These are phyloP conservation scores for Penicillium lividum DNA, from an alignment of 495 filamentous ascomycete genomes.

Conservation along the genomic window DNA sequence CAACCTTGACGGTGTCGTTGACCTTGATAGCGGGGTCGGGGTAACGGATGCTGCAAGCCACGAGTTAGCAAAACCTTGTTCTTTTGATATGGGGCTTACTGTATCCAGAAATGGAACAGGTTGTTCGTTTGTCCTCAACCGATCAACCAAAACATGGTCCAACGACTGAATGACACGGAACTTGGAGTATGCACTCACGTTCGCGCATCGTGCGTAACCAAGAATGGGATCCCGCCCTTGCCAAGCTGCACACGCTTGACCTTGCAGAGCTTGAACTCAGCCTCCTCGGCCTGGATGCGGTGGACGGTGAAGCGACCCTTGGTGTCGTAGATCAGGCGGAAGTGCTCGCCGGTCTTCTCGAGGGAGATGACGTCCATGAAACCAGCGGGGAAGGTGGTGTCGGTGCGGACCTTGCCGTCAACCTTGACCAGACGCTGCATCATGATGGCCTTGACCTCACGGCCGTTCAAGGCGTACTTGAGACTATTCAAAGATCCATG, in stretches of 20 bases:
- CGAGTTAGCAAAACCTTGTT: conserved; percentile 42
- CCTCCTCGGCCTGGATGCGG: conserved; percentile 97
- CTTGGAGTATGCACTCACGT: conserved; percentile 83
- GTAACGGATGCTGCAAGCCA: conserved; percentile 82
- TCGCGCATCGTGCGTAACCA: conserved; percentile 99
- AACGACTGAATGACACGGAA: conserved; percentile 98
- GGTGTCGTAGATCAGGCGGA: conserved; percentile 99
- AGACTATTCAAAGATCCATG: conserved; percentile 53
- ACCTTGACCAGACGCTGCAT: conserved; percentile 99
- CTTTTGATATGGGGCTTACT: conserved; percentile 36
- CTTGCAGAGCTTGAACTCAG: conserved; percentile 98
- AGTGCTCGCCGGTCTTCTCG: conserved; percentile 99
- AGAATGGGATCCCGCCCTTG: conserved; percentile 99
- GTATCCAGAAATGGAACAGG: conserved; percentile 30
- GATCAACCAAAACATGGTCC: conserved; percentile 95
- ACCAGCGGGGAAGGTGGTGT: conserved; percentile 93
- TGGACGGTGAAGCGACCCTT: conserved; percentile 99
- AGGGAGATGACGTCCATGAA: conserved; percentile 99
- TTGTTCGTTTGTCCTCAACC: conserved; percentile 47
- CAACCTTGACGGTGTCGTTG: conserved; percentile 99
- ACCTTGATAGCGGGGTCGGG: conserved; percentile 97
- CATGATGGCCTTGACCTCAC: conserved; percentile 95
- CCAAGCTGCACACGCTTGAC: conserved; percentile 99
- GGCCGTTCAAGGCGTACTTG: conserved; percentile 99
- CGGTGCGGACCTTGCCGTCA: conserved; percentile 98